Percentiles rank a stretch among this genome's conserved stretches.
These are phyloP conservation scores for Hortaea sp. DNA, from an alignment of 2,329 filamentous ascomycete species.

Conservation along the genomic window DNA sequence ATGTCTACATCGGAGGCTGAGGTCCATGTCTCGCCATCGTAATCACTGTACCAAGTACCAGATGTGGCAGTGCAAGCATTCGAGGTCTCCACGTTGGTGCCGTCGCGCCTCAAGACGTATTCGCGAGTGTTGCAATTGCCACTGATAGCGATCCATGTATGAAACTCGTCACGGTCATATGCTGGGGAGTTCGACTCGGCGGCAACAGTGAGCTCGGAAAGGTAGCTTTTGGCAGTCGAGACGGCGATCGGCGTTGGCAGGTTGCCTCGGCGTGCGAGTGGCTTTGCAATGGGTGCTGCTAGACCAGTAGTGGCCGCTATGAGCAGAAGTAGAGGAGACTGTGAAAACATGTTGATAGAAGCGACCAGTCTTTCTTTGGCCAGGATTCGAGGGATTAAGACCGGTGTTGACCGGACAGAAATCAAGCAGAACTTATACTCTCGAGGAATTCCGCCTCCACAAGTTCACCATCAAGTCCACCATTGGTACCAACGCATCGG, in stretches of 20 bases:
- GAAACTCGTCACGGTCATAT: conserved; percentile 60
- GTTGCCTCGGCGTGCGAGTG: conserved; percentile 16
- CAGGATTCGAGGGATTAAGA: too few relatives aligned
- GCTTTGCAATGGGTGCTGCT: conserved; percentile 14
- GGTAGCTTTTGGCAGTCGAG: conserved; percentile 19
- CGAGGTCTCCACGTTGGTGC: conserved; percentile 49
- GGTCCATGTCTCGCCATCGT: conserved; percentile 63
- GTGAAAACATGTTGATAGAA: not conserved
- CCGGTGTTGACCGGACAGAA: too few relatives aligned
- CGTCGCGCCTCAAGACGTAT: conserved; percentile 64
- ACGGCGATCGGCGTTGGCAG: conserved; percentile 19
- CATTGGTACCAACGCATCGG: too few relatives aligned
- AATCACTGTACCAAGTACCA: conserved; percentile 62
- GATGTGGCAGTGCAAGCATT: conserved; percentile 52
- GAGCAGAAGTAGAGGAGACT: conserved; percentile 5
- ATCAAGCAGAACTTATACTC: too few relatives aligned
- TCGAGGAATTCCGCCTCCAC: too few relatives aligned
- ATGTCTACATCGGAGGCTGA: conserved; percentile 64
- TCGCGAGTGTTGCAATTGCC: conserved; percentile 65
- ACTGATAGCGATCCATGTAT: conserved; percentile 57
- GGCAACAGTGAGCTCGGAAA: conserved; percentile 16
- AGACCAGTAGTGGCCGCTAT: conserved; percentile 11
- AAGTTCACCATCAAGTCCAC: too few relatives aligned
- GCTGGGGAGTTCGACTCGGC: conserved; percentile 25
- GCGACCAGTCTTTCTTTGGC: too few relatives aligned